Evolutionary conservation across 108 stramenopile genomes (phyloP).

Genomic region (Tribonema minus): DNA sequence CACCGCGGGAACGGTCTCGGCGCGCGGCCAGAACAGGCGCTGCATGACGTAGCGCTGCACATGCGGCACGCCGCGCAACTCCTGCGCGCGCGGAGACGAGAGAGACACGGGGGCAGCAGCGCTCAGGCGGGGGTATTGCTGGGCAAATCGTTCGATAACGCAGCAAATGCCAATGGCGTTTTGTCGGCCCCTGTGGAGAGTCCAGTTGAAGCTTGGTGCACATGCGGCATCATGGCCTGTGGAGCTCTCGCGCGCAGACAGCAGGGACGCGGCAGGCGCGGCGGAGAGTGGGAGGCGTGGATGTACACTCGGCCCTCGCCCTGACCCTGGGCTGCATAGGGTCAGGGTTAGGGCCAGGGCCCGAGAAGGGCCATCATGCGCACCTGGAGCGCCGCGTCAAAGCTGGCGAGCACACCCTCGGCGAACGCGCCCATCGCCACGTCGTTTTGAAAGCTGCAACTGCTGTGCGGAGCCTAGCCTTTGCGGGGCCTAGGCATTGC

Average conservation of each 20-base stretch:
- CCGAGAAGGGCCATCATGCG: too few species aligned
- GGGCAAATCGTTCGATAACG: neutral
- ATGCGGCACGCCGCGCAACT: constrained; percentile 31
- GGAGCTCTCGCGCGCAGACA: too few species aligned
- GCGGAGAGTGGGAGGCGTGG: too few species aligned
- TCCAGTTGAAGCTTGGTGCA: too few species aligned
- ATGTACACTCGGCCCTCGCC: too few species aligned
- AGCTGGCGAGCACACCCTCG: constrained; percentile 12
- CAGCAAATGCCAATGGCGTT: too few species aligned
- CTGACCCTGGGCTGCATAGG: too few species aligned
- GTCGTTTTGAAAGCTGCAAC: neutral
- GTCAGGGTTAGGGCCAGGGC: too few species aligned
- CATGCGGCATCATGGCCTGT: neutral
- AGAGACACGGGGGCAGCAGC: neutral
- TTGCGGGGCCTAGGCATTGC: too few species aligned
- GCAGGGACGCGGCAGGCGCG: too few species aligned
- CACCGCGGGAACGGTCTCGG: constrained; percentile 28
- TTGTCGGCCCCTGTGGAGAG: too few species aligned
- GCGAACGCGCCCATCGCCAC: neutral
- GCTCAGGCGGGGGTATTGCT: neutral
- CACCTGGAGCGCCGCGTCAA: constrained; percentile 13
- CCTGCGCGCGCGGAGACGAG: neutral
- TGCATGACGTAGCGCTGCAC: constrained; percentile 64
- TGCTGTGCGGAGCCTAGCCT: too few species aligned
- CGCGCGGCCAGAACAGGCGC: constrained; percentile 57